Conservation (phyloP, 2,329 filamentous ascomycete species). For the Paecilomyces variotii region DNA sequence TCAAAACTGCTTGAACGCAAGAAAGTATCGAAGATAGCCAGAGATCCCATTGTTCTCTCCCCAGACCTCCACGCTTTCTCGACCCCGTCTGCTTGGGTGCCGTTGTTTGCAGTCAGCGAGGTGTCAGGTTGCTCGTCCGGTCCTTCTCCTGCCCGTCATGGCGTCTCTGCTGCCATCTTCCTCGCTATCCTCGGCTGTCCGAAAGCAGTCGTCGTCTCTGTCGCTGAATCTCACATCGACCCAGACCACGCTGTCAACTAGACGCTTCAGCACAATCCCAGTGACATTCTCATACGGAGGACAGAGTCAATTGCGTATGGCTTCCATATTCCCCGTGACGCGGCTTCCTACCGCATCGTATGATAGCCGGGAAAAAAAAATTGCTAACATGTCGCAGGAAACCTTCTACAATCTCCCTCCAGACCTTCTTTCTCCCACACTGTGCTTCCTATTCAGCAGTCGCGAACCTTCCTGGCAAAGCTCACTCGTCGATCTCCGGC, state of each 20-base stretch:
- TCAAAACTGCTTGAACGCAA: conserved; percentile 1
- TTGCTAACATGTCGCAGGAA: conserved; percentile 14
- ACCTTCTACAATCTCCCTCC: conserved; percentile 13
- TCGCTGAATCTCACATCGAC: conserved; percentile 8
- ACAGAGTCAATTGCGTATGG: conserved; percentile 23
- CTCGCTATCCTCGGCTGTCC: conserved; percentile 24
- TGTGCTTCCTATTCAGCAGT: conserved; percentile 18
- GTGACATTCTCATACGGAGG: background rate
- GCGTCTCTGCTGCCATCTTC: conserved; percentile 9
- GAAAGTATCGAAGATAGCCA: background rate
- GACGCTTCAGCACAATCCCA: background rate
- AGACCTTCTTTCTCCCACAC: conserved; percentile 9
- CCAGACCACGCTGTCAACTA: background rate
- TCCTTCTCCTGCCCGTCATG: background rate
- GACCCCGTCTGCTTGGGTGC: background rate
- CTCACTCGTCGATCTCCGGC: conserved; percentile 26
- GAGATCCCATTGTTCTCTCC: background rate
- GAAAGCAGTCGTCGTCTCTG: conserved; percentile 23
- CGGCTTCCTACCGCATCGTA: background rate
- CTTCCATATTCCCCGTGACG: conserved; percentile 5
- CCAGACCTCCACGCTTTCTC: background rate
- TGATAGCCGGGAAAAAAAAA: background rate
- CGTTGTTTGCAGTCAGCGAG: background rate
- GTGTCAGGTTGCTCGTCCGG: background rate
- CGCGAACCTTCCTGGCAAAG: conserved; percentile 29